phyloP scores from a whole-genome alignment of 768 basidiomycete genomes.

The Tricholomella constricta region DNA sequence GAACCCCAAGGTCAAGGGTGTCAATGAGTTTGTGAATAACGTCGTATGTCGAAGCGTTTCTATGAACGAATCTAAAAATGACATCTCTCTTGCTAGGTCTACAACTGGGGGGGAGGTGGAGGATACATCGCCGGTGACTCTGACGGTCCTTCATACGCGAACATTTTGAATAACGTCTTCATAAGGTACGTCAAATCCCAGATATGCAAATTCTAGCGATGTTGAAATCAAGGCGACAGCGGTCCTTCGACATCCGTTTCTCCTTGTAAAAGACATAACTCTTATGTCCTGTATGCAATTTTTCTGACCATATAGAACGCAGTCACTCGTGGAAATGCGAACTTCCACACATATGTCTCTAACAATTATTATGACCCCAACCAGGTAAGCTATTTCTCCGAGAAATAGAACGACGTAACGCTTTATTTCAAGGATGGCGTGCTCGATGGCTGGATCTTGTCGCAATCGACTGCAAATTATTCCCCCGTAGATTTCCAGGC shows the following conservation, averaged over 20 bases:
- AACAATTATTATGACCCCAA: constrained; percentile 37
- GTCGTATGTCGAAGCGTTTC: no score
- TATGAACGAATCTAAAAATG: no score
- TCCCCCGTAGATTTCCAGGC: constrained; percentile 34
- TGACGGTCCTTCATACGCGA: constrained; percentile 33
- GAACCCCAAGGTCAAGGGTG: constrained; percentile 39
- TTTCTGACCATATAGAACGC: background rate
- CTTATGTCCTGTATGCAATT: background rate
- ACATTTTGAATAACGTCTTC: constrained; percentile 37
- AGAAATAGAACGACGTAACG: background rate
- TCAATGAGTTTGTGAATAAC: constrained; percentile 39
- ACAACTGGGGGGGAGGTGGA: constrained; percentile 36
- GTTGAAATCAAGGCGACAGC: constrained; percentile 11
- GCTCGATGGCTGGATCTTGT: constrained; percentile 30
- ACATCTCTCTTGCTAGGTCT: constrained; percentile 23
- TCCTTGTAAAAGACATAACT: constrained; percentile 23
- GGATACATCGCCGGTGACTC: constrained; percentile 40
- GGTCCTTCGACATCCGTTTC: constrained; percentile 33
- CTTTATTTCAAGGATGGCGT: constrained; percentile 26
- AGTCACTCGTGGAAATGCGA: constrained; percentile 38
- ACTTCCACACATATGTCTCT: constrained; percentile 37
- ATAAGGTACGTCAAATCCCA: constrained; percentile 24
- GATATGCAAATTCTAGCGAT: background rate
- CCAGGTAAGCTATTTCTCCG: constrained; percentile 15
- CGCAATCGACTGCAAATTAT: constrained; percentile 30